phyloP scores from a whole-genome alignment of 2,329 filamentous ascomycete genomes.

The Ophiocordyceps australis region DNA sequence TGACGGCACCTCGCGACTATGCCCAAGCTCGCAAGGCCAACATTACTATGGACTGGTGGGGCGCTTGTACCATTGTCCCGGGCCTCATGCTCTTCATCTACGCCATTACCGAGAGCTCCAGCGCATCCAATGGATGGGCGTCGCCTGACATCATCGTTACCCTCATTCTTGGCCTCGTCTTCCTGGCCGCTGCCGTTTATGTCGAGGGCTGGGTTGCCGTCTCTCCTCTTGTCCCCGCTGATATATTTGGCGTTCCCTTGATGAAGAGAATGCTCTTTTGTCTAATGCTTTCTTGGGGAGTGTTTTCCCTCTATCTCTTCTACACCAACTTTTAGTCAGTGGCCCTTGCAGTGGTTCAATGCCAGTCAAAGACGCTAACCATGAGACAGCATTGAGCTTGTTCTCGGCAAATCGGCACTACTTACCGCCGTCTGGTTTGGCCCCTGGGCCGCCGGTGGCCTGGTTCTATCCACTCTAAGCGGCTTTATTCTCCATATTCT shows the following conservation, averaged over 20 bases:
- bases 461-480: slow-evolving; percentile 32
- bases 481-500: slow-evolving; percentile 37
- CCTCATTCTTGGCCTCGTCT: slow-evolving; percentile 34
- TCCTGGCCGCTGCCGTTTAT: slow-evolving; percentile 37
- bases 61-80: slow-evolving; percentile 30
- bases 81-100: slow-evolving; percentile 50
- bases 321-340: slow-evolving; percentile 46
- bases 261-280: slow-evolving; percentile 38
- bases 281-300: slow-evolving; percentile 29
- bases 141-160: slow-evolving; percentile 45
- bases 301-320: slow-evolving; percentile 43
- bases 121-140: slow-evolving; percentile 41
- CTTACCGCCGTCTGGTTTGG: slow-evolving; percentile 39
- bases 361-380: no score
- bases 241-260: slow-evolving; percentile 42
- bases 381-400: slow-evolving; percentile 25
- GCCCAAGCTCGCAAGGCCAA: slow-evolving; percentile 9
- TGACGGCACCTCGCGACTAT: slow-evolving; percentile 17
- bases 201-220: slow-evolving; percentile 45
- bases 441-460: slow-evolving; percentile 39
- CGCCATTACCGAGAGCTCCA: slow-evolving; percentile 46
- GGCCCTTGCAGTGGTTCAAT: no score
- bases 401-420: slow-evolving; percentile 31
- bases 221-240: slow-evolving; percentile 42
- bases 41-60: slow-evolving; percentile 42